Base-by-base conservation (phyloP, 2,329 filamentous ascomycete genomes). In the Juglanconis juglandina region DNA sequence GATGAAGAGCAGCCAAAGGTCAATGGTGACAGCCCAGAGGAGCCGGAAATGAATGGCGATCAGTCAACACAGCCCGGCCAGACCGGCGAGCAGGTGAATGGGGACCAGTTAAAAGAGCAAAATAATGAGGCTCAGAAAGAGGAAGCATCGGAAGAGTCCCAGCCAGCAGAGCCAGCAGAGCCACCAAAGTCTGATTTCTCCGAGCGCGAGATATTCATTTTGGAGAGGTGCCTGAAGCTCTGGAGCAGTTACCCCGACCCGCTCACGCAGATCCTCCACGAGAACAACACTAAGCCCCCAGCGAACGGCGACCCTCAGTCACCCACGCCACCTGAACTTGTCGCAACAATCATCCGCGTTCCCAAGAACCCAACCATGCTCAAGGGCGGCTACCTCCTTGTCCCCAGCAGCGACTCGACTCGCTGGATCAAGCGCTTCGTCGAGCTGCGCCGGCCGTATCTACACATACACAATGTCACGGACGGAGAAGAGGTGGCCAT, bases 361-460 rank as follows among this genome's bases (percentile, higher is more conserved):
- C 83, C 88, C 57, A 96, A 96, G 75, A 96, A 95, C 67, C 85
- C 88, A 1, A 86, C 85, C 48, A 82, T 95, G 1, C 81, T 96
- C 67, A 96, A 96, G 76, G 88, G 91, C 14, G 93, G 93, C 14
- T 96, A 95, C 73, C 83, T 99, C 14, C 81, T 98, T 48, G 90
- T 91, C 3, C 92, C 92, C 0, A 92, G 92, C 69, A 88, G 87
- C 58, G 88, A 91, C 57, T 91, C 88, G 41, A 90, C 87, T 30
- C 86, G 89, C 63, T 99, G 95, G 95, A 84, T 95, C 34, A 91
- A 93, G 68, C 88, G 94, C 47, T 98, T 96, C 70, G 91, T 97
- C 53, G 95, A 99, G 75, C 83, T 99, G 34, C 86, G 95, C 37
- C 84, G 90, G 56, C 95, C 95, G 0, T 99, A 98, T 71, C 81